Base-by-base conservation (phyloP, 495 filamentous ascomycete species). In the Parmelia sp. region DNA sequence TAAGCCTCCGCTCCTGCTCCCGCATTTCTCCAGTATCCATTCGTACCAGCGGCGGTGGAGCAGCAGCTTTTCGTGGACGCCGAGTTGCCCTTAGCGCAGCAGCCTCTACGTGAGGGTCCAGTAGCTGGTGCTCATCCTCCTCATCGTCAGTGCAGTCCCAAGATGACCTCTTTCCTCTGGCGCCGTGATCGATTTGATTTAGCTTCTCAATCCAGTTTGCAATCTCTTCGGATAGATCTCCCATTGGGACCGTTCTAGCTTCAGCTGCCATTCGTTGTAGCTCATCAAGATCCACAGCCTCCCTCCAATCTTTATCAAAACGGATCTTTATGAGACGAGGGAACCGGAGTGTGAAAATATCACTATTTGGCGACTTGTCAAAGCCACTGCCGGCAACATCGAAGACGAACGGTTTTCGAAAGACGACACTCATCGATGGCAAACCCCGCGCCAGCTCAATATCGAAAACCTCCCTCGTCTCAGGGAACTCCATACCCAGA, bases 341-440 rank as follows among this genome's bases (percentile, higher is more conserved):
- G 67, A 87, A 88, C 5, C 87, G 82, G 65, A 88, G 83, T 23
- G 82, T 79, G 69, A 76, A 88, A 65, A 82, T 86, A 21, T 76
- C 74, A 15, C 76, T 77, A 51, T 83, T 80, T 23, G 82, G 76
- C 9, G 81, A 80, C 64, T 85, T 87, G 57, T 86, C 85, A 66
- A 86, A 90, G 0, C 86, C 84, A 39, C 79, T 79, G 5, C 87
- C 87, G 29, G 84, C 72, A 58, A 89, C 75, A 64, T 90, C 87
- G 33, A 86, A 82, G 21, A 89, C 75, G 65, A 88, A 85, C 0
- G 87, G 86, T 12, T 83, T 68, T 49, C 77, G 79, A 73, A 88
- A 90, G 14, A 85, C 63, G 12, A 78, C 73, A 17, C 77, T 72
- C 68, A 80, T 76, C 15, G 55, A 39, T 5, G 75, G 63, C 5